These are phyloP conservation scores for Lentinula novae-zelandiae DNA, from an alignment of 1,284 basidiomycete species.

Conservation along the genomic window DNA sequence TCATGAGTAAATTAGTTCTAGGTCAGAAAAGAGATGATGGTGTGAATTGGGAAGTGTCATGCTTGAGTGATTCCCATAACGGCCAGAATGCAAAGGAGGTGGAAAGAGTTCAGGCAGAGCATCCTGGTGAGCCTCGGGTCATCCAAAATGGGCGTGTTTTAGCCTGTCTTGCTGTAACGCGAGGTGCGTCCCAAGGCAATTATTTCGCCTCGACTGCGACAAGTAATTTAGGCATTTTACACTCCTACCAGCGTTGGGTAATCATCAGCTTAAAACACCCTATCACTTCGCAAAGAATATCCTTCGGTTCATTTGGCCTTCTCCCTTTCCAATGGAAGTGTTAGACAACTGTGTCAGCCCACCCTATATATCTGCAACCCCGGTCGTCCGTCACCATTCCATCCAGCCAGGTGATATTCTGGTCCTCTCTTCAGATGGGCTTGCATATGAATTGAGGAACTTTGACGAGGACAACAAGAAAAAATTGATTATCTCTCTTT, in stretches of 20 bases:
- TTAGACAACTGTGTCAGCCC: slow-evolving; percentile 10
- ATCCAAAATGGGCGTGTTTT: slow-evolving; percentile 5
- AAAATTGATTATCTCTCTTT: not conserved
- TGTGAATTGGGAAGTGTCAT: not conserved
- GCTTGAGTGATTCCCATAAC: slow-evolving; percentile 15
- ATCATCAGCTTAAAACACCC: slow-evolving; percentile 3
- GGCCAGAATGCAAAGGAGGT: slow-evolving; percentile 11
- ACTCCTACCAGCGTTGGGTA: not conserved
- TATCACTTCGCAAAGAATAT: not conserved
- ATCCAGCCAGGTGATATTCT: slow-evolving; percentile 14
- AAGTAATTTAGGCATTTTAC: no score
- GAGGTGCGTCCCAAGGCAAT: slow-evolving; percentile 1
- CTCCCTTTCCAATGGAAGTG: not conserved
- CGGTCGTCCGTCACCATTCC: slow-evolving; percentile 11
- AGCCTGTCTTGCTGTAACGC: not conserved
- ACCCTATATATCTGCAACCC: slow-evolving; percentile 16
- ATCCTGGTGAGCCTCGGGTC: slow-evolving; percentile 12
- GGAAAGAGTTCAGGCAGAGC: slow-evolving; percentile 4
- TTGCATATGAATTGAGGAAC: slow-evolving; percentile 11
- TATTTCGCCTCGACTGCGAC: not conserved
- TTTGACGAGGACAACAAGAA: not conserved
- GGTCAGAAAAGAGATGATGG: not conserved
- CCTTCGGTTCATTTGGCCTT: slow-evolving; percentile 9
- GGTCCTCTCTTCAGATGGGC: slow-evolving; percentile 17
- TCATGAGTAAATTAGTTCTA: not conserved